phyloP scores from a whole-genome alignment of 139 green algal species.

The Eudorina sp. region DNA sequence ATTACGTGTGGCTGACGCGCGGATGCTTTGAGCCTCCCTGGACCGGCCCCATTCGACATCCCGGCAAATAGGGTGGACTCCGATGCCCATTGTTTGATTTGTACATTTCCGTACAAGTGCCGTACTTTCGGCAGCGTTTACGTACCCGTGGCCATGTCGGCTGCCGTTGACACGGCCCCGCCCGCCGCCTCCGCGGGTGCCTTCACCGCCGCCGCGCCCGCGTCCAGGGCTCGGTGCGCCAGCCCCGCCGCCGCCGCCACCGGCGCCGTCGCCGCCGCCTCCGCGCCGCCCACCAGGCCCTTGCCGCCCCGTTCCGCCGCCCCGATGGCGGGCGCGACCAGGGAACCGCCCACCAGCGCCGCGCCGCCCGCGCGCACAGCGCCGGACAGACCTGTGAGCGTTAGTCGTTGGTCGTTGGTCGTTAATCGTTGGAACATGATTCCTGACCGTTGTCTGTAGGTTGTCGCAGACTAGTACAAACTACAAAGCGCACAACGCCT shows the following conservation, averaged over 20 bases:
- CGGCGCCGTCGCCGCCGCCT: neutral
- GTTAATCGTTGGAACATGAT: no score
- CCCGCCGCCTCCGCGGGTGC: neutral
- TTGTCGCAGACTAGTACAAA: no score
- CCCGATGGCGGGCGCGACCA: neutral
- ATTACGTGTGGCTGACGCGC: no score
- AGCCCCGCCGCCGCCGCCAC: neutral
- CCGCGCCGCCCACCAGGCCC: neutral
- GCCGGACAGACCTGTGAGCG: neutral
- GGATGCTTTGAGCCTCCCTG: no score
- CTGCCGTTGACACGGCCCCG: neutral
- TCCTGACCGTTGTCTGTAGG: no score
- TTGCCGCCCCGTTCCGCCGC: constrained; percentile 14
- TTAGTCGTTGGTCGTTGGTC: no score
- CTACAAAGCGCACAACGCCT: no score
- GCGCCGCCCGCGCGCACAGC: neutral
- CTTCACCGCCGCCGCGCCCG: neutral
- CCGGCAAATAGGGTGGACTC: no score
- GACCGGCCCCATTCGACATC: no score
- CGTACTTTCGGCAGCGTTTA: no score
- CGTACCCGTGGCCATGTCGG: neutral
- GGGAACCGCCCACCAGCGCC: neutral
- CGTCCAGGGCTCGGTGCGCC: neutral
- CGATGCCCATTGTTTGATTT: no score
- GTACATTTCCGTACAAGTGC: no score